Base-by-base conservation (phyloP, 352 stramenopile species). In the Pythium myriotylum region DNA sequence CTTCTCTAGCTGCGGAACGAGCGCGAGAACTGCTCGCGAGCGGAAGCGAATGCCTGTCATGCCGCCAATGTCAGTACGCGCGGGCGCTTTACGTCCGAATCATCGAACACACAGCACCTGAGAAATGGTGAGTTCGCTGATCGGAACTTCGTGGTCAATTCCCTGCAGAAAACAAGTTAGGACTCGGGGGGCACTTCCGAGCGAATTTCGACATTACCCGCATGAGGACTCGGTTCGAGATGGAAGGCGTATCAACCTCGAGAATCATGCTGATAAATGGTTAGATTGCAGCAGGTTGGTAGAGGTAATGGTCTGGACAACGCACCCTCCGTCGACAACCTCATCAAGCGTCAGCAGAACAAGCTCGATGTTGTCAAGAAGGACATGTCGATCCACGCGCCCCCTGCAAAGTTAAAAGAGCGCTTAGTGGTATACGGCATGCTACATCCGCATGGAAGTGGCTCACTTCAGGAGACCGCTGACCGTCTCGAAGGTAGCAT, bases 201-300 rank as follows among this genome's bases (percentile, higher is more conserved):
- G 35, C 37, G 22, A 40, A 48, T 17, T 24, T n/a, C 35, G 46
- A 27, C 43, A 68, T 81, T 87, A 94, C 88, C 47, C 89, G 86
- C 89, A 97, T 97, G 49, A 96, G 78, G 64, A 97, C 89, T 23
- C 89, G 87, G 73, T 96, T 96, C 41, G 85, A 84, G 60, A 97
- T 94, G 24, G 88, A 93, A 20, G 86, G 81, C 26, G 88, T 92
- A 65, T 97, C 88, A 23, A 89, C 71, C 67, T 97, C 89, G 64
- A 96, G 68, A 49, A 96, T 96, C 59, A 95, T 85, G 20, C 85
- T 94, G 41, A 51, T 3, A 26, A 35, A 43, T 9, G 39, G 12
- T 37, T n/a, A n/a, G n/a, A n/a, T n/a, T n/a, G n/a, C n/a, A n/a
- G n/a, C n/a, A n/a, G 33, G 7, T n/a, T 12, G 54, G 3, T 24